A percentile compares a stretch with the other conserved stretches of the same genome.
Evolutionary conservation across 176 grass and related monocot species (phyloP).

Genomic region (Cenchrus fungigraminus): DNA sequence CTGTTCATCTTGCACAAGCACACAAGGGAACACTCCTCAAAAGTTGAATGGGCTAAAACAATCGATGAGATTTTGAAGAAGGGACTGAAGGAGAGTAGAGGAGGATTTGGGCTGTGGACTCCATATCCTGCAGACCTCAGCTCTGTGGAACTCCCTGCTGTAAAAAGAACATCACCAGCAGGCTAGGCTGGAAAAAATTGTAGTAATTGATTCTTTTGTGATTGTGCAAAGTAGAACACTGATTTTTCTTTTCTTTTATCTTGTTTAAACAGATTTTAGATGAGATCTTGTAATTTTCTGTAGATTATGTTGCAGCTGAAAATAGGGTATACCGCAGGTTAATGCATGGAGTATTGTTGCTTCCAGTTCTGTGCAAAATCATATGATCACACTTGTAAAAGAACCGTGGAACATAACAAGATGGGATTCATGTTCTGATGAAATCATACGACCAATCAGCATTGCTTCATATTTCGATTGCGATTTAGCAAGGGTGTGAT

Average conservation of each 20-base stretch:
- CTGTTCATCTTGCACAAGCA: constrained; percentile 91
- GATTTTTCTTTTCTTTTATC: neutral
- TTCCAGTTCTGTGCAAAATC: neutral
- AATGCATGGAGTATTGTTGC: neutral
- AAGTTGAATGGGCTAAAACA: constrained; percentile 93
- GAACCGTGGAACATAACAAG: neutral
- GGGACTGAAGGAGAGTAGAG: constrained; percentile 81
- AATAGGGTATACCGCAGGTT: neutral
- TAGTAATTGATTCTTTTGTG: constrained; percentile 2
- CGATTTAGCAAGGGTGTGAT: neutral
- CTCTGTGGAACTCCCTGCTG: constrained; percentile 66
- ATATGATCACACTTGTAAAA: neutral
- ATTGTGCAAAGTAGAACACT: constrained; percentile 30
- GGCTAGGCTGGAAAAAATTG: constrained; percentile 47
- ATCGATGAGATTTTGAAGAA: constrained; percentile 76
- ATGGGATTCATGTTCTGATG: neutral
- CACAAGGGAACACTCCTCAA: constrained; percentile 86
- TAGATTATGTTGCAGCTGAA: constrained; percentile 3
- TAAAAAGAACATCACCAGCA: constrained; percentile 71
- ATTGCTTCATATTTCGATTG: neutral
- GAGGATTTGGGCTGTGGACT: constrained; percentile 84
- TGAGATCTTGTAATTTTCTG: constrained; percentile 8
- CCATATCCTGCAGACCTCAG: constrained; percentile 70
- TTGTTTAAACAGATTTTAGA: neutral
- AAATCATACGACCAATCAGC: neutral